Base-by-base conservation (phyloP, 768 basidiomycete genomes). In the Gymnopilus dilepis region DNA sequence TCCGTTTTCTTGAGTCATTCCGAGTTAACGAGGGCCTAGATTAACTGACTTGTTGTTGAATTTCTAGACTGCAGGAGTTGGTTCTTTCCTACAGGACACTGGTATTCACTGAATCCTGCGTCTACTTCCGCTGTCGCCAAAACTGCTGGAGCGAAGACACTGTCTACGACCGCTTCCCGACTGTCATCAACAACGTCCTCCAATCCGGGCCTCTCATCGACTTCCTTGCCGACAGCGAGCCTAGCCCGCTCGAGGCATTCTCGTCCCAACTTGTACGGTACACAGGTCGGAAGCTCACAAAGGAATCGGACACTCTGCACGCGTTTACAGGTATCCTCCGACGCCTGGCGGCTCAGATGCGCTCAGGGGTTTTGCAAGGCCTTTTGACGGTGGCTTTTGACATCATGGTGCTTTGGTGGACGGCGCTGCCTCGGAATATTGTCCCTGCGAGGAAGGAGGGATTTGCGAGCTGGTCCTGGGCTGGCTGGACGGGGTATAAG, bases 141-240 rank as follows among this genome's bases (percentile, higher is more conserved):
- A 59, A 59, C 22, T 59, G 58, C 24, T 59, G 58, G 58, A 50
- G 47, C 45, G 58, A 59, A n/a, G 58, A 59, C 38, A 59, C 58
- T 22, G 38, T 50, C n/a, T 59, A 59, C 47, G 58, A 59, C 34
- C 48, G 50, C 58, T 59, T 50, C 19, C 58, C 58, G 6, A 9
- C 45, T 4, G 58, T 34, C 31, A 34, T 59, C 34, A 59, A 48
- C 47, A 8, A 59, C 1, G 34, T 41, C 22, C 58, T 59, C 15
- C 30, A 50, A 17, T 59, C 58, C 4, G 58, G 58, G 2, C 17
- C 9, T 13, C 19, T 8, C 9, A 51, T 59, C 3, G 4, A 12
- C 8, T 48, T 59, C 48, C 11, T 59, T 19, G 5, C 12, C 13
- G 57, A 58, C n/a, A 48, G 34, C 8, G 45, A 48, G 11, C 34